phyloP scores from a whole-genome alignment of 306 rosid species.

The Pterocarpus macrocarpus region DNA sequence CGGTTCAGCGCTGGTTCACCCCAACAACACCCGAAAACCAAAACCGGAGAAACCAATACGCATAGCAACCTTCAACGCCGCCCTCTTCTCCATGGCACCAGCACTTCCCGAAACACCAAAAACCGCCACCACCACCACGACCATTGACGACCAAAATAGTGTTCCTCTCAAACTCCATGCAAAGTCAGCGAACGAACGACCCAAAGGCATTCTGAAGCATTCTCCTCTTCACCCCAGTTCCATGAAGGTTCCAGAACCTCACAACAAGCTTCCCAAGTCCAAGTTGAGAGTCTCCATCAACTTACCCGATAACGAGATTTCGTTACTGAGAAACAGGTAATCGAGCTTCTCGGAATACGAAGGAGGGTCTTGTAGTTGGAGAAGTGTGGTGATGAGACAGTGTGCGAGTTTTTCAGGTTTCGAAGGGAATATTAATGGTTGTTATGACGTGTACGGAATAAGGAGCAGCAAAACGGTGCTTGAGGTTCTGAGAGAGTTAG shows the following conservation, averaged over 20 bases:
- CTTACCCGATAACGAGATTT: conserved; percentile 84
- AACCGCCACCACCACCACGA: background rate
- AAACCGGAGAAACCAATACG: conserved; percentile 46
- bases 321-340: conserved; percentile 61
- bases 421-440: background rate
- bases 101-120: conserved; percentile 59
- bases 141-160: background rate
- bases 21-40: conserved; percentile 47
- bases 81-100: conserved; percentile 83
- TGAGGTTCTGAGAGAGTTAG: conserved; percentile 76
- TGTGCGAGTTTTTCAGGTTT: conserved; percentile 36
- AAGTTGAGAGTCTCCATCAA: conserved; percentile 77
- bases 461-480: conserved; percentile 51
- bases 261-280: conserved; percentile 55
- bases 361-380: conserved; percentile 28
- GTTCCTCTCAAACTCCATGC: background rate
- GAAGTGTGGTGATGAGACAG: background rate
- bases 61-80: conserved; percentile 84
- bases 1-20: conserved; percentile 47
- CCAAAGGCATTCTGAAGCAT: conserved; percentile 73
- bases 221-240: conserved; percentile 50
- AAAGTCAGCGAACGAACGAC: conserved; percentile 42
- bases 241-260: conserved; percentile 40
- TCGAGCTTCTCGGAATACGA: conserved; percentile 63
- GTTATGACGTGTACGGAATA: background rate